Base-by-base conservation (phyloP, 129 eudicot genomes). In the Artemisia annua region DNA sequence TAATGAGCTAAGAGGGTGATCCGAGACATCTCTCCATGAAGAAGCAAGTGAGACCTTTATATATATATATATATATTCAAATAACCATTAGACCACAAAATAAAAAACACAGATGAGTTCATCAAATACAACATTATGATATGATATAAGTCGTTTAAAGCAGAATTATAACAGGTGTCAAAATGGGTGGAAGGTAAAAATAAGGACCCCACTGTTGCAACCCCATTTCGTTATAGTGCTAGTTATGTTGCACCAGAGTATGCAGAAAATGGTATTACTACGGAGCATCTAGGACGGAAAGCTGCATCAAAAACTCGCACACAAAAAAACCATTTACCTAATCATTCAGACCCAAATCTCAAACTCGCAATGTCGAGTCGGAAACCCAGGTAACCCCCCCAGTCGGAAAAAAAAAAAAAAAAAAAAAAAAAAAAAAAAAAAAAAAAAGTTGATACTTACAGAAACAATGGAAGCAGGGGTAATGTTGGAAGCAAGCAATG, bases 21-120 rank as follows among this genome's bases (percentile, higher is more conserved):
- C 58, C 3, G 66, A 22, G 78, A 19, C 26, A 66, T 67, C 79
- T 57, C 62, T 85, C 79, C 73, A 81, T 50, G 72, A 81, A 65
- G 85, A 71, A 72, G 86, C 83, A 63, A 95, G 87, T 20, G 99
- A 88, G 13, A 91, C 99, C 99, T 95, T 90, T 66, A 44, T 48
- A 74, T 4, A 17, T 48, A 20, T 24, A 24, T 24, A 24, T 24
- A 24, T 24, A 24, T 24, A 55, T 52, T 48, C 60, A 51, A 54
- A 58, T 26, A 15, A 64, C 24, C 12, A 43, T 69, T 24, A 48
- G 28, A 14, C 55, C 55, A 32, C 16, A 22, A 66, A 71, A n/a
- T n/a, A 75, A 15, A 32, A 44, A 24, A 20, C 22, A 20, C 22
- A 1, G 22, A 20, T 20, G 22, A 20, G 22, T 20, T 20, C 0